Base-by-base conservation (phyloP, 352 stramenopile genomes). In the Phytophthora sp. region DNA sequence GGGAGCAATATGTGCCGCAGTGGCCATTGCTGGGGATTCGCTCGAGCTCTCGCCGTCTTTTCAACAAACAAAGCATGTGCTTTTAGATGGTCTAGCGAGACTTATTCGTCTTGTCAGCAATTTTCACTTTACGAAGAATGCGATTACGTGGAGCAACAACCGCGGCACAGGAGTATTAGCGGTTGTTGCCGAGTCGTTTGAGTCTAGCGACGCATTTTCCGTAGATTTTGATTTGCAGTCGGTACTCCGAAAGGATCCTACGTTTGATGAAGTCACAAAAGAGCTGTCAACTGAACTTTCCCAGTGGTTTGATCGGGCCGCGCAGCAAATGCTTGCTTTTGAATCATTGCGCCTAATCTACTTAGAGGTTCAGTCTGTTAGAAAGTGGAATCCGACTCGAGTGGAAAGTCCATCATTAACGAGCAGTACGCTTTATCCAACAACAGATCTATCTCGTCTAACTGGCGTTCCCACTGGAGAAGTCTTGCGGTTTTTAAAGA, bases 61-160 rank as follows among this genome's bases (percentile, higher is more conserved):
- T 2, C 9, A 66, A 4, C 81, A 91, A 21, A 78, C 77, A 6
- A 84, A 88, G 18, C 58, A 77, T 23, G 65, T 85, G 11, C 58
- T 89, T 31, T 64, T 88, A 9, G 79, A 89, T 39, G 64, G 72
- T 1, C 55, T 91, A 15, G 75, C 80, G 5, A 44, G 68, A 21
- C 53, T 92, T 7, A 77, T 88, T 57, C 77, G 79, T 1, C 74
- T 90, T 7, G 70, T 78, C 2, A 76, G 67, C 30, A 88, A 82
- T 30, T 89, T 90, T 27, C 77, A 86, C 49, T 87, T 87, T 30
- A 77, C 79, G 3, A 86, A 87, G 46, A 88, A 89, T 26, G 78
- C 78, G 3, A 69, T 81, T 27, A 53, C 62, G 3, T 90, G 75
- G 75, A 88, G 75, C 41, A 79, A 60, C 39, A 89, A 76, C 41